A percentile compares a stretch with the other conserved stretches of the same genome.
Evolutionary conservation across 2,329 filamentous ascomycete genomes (phyloP).

Genomic region (Aureobasidium melanogenum): DNA sequence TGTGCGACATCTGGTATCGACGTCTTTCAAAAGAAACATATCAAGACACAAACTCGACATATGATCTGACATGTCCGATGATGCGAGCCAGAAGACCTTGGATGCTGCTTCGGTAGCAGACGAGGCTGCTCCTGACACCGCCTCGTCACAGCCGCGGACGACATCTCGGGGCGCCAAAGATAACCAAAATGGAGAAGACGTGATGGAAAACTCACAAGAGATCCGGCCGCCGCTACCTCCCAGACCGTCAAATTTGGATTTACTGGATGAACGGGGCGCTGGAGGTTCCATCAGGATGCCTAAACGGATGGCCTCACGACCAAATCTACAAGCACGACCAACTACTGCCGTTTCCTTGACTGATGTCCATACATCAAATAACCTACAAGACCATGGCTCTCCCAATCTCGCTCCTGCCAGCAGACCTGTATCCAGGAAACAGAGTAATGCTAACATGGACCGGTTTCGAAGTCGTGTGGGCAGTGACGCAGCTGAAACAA

Average conservation of each 20-base stretch:
- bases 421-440: constrained; percentile 29
- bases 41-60: neutral
- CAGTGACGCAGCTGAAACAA: constrained; percentile 53
- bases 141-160: neutral
- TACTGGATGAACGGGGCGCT: constrained; percentile 21
- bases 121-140: neutral
- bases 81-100: neutral
- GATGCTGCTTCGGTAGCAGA: neutral
- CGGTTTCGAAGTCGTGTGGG: constrained; percentile 37
- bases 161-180: neutral
- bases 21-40: neutral
- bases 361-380: constrained; percentile 64
- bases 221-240: constrained; percentile 30
- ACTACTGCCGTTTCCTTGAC: constrained; percentile 79
- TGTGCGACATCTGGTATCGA: neutral
- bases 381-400: constrained; percentile 49
- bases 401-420: constrained; percentile 21
- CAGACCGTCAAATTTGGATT: constrained; percentile 22
- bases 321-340: constrained; percentile 50
- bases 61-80: neutral
- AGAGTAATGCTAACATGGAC: constrained; percentile 30
- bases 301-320: constrained; percentile 26
- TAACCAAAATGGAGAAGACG: neutral
- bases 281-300: constrained; percentile 25
- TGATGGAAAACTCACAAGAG: constrained; percentile 21